Percentiles rank a stretch among this genome's conserved stretches.
Conservation (phyloP, 139 green algal species). For the Chlorella sp. region DNA sequence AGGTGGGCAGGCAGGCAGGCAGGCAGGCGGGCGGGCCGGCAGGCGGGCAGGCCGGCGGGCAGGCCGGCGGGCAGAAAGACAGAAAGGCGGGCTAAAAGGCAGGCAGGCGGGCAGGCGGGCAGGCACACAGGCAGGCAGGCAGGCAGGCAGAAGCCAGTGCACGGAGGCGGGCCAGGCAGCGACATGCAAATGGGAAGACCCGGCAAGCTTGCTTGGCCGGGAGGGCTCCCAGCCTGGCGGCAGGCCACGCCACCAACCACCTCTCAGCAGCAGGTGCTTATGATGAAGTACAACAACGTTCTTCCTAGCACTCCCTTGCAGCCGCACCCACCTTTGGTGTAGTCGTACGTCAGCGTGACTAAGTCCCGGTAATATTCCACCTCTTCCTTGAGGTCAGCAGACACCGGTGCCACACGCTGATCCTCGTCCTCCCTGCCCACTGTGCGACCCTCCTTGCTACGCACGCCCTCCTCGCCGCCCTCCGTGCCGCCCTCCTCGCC, state of each 20-base stretch:
- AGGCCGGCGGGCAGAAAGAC: background rate
- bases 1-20: too few species aligned
- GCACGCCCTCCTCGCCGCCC: background rate
- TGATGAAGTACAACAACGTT: too few species aligned
- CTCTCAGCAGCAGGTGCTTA: background rate
- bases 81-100: too few species aligned
- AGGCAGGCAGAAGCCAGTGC: too few species aligned
- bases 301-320: background rate
- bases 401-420: background rate
- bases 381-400: background rate
- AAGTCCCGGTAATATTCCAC: background rate
- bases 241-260: background rate
- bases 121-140: too few species aligned
- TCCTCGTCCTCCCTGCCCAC: background rate
- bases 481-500: background rate
- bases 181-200: too few species aligned
- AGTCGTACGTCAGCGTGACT: conserved; percentile 35
- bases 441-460: background rate
- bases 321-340: background rate
- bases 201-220: too few species aligned
- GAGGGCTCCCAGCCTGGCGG: too few species aligned
- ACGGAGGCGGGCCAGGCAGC: too few species aligned
- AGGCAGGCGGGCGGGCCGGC: too few species aligned
- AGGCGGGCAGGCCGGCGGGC: too few species aligned
- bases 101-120: too few species aligned